Evolutionary conservation across 352 stramenopile genomes (phyloP).

Genomic region (Pythium sp.): DNA sequence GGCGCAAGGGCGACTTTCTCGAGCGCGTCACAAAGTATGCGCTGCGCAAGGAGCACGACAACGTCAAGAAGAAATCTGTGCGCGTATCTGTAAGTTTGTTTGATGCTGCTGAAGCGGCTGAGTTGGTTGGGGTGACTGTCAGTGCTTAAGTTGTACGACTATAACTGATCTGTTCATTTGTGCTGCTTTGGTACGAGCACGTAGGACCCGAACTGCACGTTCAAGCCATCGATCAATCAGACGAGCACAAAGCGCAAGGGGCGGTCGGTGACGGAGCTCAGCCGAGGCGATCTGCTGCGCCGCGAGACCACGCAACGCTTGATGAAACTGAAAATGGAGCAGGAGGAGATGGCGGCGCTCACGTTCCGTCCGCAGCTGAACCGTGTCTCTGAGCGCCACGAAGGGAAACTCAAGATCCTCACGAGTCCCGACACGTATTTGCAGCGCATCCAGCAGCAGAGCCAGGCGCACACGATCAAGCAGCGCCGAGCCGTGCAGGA

Average conservation of each 20-base stretch:
- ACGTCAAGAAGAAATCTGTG: slow-evolving; percentile 72
- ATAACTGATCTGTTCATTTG: not conserved
- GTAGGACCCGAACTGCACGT: slow-evolving; percentile 82
- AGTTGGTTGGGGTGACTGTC: too few species aligned
- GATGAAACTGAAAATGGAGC: slow-evolving; percentile 88
- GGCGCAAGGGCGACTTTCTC: slow-evolving; percentile 77
- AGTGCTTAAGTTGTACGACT: too few species aligned
- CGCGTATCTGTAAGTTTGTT: slow-evolving; percentile 41
- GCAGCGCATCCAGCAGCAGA: slow-evolving; percentile 79
- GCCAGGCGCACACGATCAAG: slow-evolving; percentile 64
- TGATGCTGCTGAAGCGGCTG: too few species aligned
- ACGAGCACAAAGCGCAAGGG: slow-evolving; percentile 56
- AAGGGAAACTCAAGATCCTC: slow-evolving; percentile 80
- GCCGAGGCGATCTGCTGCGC: slow-evolving; percentile 68
- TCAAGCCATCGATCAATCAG: slow-evolving; percentile 81
- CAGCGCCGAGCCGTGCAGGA: slow-evolving; percentile 71
- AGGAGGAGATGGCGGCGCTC: slow-evolving; percentile 78
- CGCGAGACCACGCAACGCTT: slow-evolving; percentile 74
- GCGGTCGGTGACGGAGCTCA: slow-evolving; percentile 77
- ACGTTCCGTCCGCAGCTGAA: slow-evolving; percentile 82
- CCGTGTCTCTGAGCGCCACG: slow-evolving; percentile 53
- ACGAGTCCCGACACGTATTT: slow-evolving; percentile 79
- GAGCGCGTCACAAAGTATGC: slow-evolving; percentile 76
- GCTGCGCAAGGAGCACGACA: slow-evolving; percentile 75
- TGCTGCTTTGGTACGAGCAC: not conserved